These are phyloP conservation scores for Casuarina cunninghamiana DNA, from an alignment of 306 rosid species.

Conservation along the genomic window DNA sequence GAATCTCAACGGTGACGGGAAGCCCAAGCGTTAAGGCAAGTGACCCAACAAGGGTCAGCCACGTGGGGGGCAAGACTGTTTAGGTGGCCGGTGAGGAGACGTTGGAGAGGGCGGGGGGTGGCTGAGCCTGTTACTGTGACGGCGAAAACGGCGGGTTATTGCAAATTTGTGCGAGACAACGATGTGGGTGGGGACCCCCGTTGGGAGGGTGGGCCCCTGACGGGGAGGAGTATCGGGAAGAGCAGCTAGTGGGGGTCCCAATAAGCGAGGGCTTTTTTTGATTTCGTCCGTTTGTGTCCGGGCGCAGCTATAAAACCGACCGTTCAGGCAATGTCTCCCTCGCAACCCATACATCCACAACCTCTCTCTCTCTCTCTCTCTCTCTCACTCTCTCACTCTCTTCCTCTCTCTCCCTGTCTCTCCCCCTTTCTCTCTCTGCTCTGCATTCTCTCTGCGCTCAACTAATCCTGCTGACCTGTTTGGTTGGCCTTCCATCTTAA, in stretches of 20 bases:
- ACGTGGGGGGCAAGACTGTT: background rate
- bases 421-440: background rate
- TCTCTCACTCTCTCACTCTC: slow-evolving; percentile 10
- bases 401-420: background rate
- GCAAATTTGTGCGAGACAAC: background rate
- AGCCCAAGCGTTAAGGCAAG: too few species aligned
- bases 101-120: background rate
- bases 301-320: slow-evolving; percentile 57
- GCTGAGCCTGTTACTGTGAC: slow-evolving; percentile 17
- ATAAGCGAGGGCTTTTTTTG: slow-evolving; percentile 22
- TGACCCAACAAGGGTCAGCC: too few species aligned
- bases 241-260: slow-evolving; percentile 35
- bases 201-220: background rate
- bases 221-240: slow-evolving; percentile 34
- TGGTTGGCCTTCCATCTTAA: background rate
- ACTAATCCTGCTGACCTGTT: background rate
- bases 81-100: background rate
- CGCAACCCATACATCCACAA: slow-evolving; percentile 33
- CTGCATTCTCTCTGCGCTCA: background rate
- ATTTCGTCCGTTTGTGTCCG: slow-evolving; percentile 35
- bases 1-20: too few species aligned
- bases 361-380: background rate
- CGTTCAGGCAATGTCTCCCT: slow-evolving; percentile 30
- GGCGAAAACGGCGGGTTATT: slow-evolving; percentile 31
- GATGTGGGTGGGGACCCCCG: slow-evolving; percentile 10